Conservation (phyloP, 768 basidiomycete species). For the Tulasnella sp. region DNA sequence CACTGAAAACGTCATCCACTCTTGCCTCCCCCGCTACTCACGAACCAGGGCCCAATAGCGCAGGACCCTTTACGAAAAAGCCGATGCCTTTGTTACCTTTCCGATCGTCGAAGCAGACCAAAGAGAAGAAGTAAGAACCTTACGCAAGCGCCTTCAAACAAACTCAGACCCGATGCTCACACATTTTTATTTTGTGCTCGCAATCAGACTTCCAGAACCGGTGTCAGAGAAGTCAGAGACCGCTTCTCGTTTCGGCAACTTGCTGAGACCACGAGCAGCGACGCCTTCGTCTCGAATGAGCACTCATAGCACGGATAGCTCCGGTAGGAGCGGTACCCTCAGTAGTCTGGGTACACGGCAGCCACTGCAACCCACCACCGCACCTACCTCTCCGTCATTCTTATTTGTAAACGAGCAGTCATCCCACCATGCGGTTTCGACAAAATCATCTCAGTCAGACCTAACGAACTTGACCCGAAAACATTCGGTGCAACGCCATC, state of each 20-base stretch:
- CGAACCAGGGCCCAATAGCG: background rate
- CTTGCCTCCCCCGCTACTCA: background rate
- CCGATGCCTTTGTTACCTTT: conserved; percentile 12
- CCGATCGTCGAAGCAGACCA: conserved; percentile 2
- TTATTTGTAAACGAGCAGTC: no score
- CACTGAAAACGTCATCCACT: background rate
- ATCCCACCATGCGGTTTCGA: no score
- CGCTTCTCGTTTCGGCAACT: background rate
- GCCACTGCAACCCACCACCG: no score
- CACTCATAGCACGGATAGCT: no score
- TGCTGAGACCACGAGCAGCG: no score
- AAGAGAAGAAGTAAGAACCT: conserved; percentile 5
- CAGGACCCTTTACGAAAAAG: conserved; percentile 6
- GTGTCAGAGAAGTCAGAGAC: background rate
- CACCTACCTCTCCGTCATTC: no score
- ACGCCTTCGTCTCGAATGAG: no score
- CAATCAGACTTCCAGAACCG: background rate
- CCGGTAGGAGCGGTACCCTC: no score
- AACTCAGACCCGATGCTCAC: background rate
- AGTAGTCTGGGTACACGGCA: no score
- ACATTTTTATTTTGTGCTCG: background rate
- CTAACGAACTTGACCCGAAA: no score
- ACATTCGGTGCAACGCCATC: no score
- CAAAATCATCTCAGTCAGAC: no score
- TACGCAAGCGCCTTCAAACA: background rate